These are phyloP conservation scores for Verbascum thapsus DNA, from an alignment of 257 asterid genomes.

Conservation along the genomic window DNA sequence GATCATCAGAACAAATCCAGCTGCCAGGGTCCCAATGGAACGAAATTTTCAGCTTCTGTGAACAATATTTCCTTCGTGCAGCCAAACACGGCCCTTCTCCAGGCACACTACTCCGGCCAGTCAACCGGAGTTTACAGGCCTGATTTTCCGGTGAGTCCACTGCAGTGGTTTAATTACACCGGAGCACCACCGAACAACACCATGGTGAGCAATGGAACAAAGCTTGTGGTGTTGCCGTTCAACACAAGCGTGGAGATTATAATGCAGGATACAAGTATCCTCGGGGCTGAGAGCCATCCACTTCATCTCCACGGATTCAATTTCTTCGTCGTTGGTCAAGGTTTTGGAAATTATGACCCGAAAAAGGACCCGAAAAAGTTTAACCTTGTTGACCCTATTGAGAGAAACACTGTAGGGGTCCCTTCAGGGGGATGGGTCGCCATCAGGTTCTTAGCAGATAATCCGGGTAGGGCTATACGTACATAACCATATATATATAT, in stretches of 20 bases:
- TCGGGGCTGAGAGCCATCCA: conserved; percentile 70
- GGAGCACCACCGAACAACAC: conserved; percentile 61
- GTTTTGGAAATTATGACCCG: conserved; percentile 52
- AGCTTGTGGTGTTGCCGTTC: conserved; percentile 46
- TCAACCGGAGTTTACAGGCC: conserved; percentile 46
- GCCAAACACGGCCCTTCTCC: conserved; percentile 58
- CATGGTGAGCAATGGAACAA: conserved; percentile 47
- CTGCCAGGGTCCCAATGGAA: conserved; percentile 66
- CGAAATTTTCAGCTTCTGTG: conserved; percentile 53
- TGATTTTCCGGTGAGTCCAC: conserved; percentile 50
- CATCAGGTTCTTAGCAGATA: conserved; percentile 59
- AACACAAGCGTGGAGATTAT: conserved; percentile 58
- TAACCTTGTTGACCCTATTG: conserved; percentile 62
- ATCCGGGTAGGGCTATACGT: conserved; percentile 48
- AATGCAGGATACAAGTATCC: conserved; percentile 63
- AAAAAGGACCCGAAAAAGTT: conserved; percentile 50
- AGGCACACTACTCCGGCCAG: conserved; percentile 49
- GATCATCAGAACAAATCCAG: conserved; percentile 36
- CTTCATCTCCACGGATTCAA: conserved; percentile 71
- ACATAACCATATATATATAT: neutral
- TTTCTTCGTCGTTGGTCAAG: conserved; percentile 71
- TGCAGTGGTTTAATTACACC: conserved; percentile 54
- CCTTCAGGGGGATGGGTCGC: conserved; percentile 78
- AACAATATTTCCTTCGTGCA: conserved; percentile 49
- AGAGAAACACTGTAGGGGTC: conserved; percentile 66